Evolutionary conservation across 352 stramenopile genomes (phyloP).

Genomic region (Globisporangium emineosum): DNA sequence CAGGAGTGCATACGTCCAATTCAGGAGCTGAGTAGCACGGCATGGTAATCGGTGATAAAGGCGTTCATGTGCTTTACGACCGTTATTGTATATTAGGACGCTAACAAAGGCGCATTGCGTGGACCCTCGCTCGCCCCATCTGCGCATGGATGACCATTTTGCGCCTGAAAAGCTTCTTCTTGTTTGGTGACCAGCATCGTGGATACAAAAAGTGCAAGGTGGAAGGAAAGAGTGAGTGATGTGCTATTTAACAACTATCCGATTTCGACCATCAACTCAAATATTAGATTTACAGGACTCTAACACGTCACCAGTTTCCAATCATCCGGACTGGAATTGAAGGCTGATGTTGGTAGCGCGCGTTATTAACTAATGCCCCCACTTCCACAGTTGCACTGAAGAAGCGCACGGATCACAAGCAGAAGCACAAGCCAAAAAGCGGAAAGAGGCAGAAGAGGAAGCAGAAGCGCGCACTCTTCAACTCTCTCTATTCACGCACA

Average conservation of each 20-base stretch:
- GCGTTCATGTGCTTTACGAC: background rate
- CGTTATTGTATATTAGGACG: background rate
- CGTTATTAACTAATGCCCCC: constrained; percentile 2
- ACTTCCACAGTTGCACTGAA: background rate
- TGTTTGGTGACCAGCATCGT: background rate
- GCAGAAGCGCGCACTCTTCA: background rate
- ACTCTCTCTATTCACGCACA: background rate
- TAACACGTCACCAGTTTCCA: background rate
- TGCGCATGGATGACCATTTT: background rate
- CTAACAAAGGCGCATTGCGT: background rate
- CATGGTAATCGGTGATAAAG: background rate
- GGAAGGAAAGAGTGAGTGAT: background rate
- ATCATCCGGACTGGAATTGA: background rate
- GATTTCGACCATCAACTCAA: background rate
- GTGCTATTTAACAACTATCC: background rate
- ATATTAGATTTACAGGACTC: background rate
- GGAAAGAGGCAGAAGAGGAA: background rate
- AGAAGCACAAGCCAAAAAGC: background rate
- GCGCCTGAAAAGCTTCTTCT: too few species aligned
- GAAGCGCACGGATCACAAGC: background rate
- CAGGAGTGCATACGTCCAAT: background rate
- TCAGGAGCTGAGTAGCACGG: background rate
- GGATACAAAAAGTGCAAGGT: background rate
- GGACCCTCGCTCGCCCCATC: background rate
- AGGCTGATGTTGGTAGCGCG: background rate